Evolutionary conservation across 768 basidiomycete species (phyloP), one percentile per base, ranked within the genome.

Genomic region (Amyloporia xantha): DNA sequence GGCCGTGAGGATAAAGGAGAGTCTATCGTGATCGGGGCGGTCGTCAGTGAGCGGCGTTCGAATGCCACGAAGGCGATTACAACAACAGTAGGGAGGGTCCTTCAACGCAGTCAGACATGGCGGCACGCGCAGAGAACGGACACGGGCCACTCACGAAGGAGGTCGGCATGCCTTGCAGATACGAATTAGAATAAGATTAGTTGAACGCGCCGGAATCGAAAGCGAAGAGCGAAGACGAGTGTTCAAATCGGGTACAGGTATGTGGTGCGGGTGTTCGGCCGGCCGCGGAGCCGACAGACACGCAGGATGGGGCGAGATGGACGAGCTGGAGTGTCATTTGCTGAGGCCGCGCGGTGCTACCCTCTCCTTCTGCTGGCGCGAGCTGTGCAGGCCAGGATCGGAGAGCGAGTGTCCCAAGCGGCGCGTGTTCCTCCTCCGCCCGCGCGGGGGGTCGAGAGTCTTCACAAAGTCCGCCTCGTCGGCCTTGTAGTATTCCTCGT

Each of bases 381-480:
- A 33, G 26, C 49, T 49, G 47, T 53, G 52, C 37, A 58, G 50
- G 21, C 48, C 55, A 6, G 62, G 62, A 30, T 61, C 62, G 12
- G 62, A 63, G n/a, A 53, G 53, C 12, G 62, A 56, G 40, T 63
- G 62, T 12, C 60, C 62, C n/a, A 63, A 52, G 6, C 60, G 58
- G 44, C 62, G 60, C 44, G 54, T 47, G 21, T 55, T 56, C 37
- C 58, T 56, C 48, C 56, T 48, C 5, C 62, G 58, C 7, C 62
- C 62, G 21, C 62, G 58, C 21, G 60, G 53, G 19, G 54, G 53
- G 5, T 55, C 52, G 9, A 37, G 50, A 23, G 52, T 35, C 49
- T 54, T 54, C 21, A 43, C 51, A 47, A 41, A 42, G 19, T 49
- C 53, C 24, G 52, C 54, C 24, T 54, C 54, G 42, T 52, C 50